Evolutionary conservation across 2,329 filamentous ascomycete species (phyloP).

Genomic region (Neofusicoccum sp.): DNA sequence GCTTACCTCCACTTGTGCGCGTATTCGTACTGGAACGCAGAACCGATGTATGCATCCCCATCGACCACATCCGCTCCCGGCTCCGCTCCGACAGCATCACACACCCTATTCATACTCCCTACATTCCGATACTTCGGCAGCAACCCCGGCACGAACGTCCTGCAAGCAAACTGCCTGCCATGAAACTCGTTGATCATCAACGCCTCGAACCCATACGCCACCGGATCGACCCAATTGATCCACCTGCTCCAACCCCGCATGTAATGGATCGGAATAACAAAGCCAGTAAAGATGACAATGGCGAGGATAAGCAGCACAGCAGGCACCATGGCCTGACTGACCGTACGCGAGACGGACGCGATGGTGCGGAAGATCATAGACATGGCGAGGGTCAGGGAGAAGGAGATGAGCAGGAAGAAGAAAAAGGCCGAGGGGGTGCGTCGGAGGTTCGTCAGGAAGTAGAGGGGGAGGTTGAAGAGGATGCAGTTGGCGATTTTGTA

Average conservation of each 20-base stretch:
- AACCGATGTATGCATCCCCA: slow-evolving; percentile 39
- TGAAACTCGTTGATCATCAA: slow-evolving; percentile 79
- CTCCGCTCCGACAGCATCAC: slow-evolving; percentile 42
- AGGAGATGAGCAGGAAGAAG: slow-evolving; percentile 77
- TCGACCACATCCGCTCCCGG: slow-evolving; percentile 38
- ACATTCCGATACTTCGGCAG: slow-evolving; percentile 36
- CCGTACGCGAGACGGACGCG: slow-evolving; percentile 69
- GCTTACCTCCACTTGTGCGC: slow-evolving; percentile 44
- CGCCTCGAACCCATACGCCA: slow-evolving; percentile 77
- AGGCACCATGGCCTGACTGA: slow-evolving; percentile 57
- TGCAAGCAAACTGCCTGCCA: slow-evolving; percentile 57
- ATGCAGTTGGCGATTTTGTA: slow-evolving; percentile 75
- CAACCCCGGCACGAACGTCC: slow-evolving; percentile 43
- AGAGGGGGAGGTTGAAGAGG: slow-evolving; percentile 75
- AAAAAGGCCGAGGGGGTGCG: slow-evolving; percentile 76
- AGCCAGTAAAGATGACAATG: slow-evolving; percentile 68
- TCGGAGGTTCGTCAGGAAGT: slow-evolving; percentile 83
- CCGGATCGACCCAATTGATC: slow-evolving; percentile 78
- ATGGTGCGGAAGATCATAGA: slow-evolving; percentile 84
- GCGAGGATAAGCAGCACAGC: slow-evolving; percentile 60
- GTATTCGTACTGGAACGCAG: slow-evolving; percentile 33
- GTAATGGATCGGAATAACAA: slow-evolving; percentile 56
- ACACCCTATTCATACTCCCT: slow-evolving; percentile 34
- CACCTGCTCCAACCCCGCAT: slow-evolving; percentile 81
- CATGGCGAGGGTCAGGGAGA: slow-evolving; percentile 72